Base-by-base conservation (phyloP, 2,329 filamentous ascomycete species). In the Akanthomyces uredinophilus region DNA sequence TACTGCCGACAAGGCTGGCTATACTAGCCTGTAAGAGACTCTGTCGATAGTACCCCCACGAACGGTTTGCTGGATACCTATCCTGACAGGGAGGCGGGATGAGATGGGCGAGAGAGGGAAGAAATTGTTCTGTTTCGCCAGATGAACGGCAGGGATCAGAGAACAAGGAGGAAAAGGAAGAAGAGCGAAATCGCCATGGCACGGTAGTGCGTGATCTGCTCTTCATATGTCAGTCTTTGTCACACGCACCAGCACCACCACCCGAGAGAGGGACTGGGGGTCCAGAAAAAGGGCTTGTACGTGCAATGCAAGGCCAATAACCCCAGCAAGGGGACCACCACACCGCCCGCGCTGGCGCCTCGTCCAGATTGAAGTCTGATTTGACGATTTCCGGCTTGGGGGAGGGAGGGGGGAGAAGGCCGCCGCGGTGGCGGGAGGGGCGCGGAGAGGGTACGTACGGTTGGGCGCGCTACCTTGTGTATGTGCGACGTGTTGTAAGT, bases 261-360 rank as follows among this genome's bases (percentile, higher is more conserved):
- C 37, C 20, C 8, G n/a, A 55, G 37, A 22, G 52, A 29, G n/a
- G n/a, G n/a, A n/a, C n/a, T 43, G 2, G 56, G 47, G 56, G 46
- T 29, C 22, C 53, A 41, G 14, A 44, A 41, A 27, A 27, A 18
- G 29, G 22, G 32, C 54, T n/a, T n/a, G 49, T 20, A 39, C 43
- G 16, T 35, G 39, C 41, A 35, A 52, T 60, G 57, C 57, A 60
- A 53, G 57, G 57, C 57, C 57, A 60, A 60, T 47, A 60, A 60
- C 44, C 47, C 56, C 51, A 51, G 46, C 47, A 60, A 52, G 57
- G 18, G 46, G 14, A 46, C 57, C 47, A 60, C 57, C 47, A 60
- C 57, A 60, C 57, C 57, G 57, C 57, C 47, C 37, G 29, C 57
- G 43, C n/a, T 59, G 46, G 37, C 47, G 49, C 57, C 35, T 4